These are phyloP conservation scores for Boletus mariae DNA, from an alignment of 1,284 basidiomycete species.

Conservation along the genomic window DNA sequence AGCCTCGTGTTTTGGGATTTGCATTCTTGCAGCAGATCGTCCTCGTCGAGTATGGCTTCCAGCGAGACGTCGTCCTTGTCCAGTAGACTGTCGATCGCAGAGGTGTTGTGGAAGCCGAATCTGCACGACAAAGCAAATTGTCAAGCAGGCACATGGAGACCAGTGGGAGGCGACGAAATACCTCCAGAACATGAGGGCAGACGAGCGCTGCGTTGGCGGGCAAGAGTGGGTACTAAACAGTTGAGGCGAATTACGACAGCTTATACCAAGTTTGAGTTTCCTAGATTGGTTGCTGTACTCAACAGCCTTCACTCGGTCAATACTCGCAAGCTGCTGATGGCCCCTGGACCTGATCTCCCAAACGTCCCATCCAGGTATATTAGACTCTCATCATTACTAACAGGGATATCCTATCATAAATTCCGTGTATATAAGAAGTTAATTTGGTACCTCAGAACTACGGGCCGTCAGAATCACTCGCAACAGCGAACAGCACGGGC, in stretches of 20 bases:
- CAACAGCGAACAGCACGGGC: background rate
- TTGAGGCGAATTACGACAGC: constrained; percentile 21
- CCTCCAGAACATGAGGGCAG: constrained; percentile 43
- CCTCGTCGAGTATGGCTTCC: constrained; percentile 91
- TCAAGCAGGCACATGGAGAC: background rate
- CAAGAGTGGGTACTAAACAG: constrained; percentile 3
- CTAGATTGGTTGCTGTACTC: constrained; percentile 20
- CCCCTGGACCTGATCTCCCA: constrained; percentile 7
- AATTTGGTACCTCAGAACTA: constrained; percentile 24
- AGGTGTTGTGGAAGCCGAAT: constrained; percentile 84
- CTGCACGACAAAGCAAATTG: constrained; percentile 36
- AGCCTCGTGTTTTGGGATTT: constrained; percentile 91
- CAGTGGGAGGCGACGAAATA: constrained; percentile 17
- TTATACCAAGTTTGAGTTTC: constrained; percentile 12
- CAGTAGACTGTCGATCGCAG: constrained; percentile 76
- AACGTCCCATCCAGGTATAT: constrained; percentile 20
- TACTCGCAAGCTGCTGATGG: background rate
- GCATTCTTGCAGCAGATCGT: constrained; percentile 92
- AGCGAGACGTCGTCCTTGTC: constrained; percentile 82
- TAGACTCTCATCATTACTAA: constrained; percentile 22
- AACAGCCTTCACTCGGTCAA: background rate
- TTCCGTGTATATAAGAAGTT: constrained; percentile 18
- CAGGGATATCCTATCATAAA: constrained; percentile 27
- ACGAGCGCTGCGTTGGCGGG: constrained; percentile 17
- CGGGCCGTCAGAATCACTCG: background rate